Evolutionary conservation across 2,329 filamentous ascomycete genomes (phyloP).

Genomic region (Ophiostoma ips): DNA sequence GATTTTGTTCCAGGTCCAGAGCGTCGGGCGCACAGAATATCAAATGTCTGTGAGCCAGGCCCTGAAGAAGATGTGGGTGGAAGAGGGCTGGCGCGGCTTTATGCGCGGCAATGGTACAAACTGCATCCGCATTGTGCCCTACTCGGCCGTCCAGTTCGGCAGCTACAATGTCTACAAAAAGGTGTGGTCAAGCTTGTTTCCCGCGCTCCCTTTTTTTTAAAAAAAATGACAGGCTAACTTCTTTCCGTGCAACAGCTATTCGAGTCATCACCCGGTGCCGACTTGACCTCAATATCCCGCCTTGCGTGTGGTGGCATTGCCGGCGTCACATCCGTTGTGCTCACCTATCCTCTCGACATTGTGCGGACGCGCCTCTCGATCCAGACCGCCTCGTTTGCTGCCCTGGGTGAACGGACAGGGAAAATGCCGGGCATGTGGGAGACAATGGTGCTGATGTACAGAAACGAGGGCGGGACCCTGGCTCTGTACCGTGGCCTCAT

Average conservation of each 20-base stretch:
- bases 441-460: constrained; percentile 75
- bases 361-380: constrained; percentile 92
- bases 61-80: constrained; percentile 84
- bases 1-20: constrained; percentile 96
- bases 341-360: constrained; percentile 95
- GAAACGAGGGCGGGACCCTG: constrained; percentile 67
- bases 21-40: constrained; percentile 79
- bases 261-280: constrained; percentile 58
- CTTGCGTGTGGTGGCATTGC: constrained; percentile 83
- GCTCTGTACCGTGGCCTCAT: constrained; percentile 92
- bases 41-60: constrained; percentile 83
- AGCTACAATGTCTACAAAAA: constrained; percentile 96
- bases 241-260: constrained; percentile 47
- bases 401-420: constrained; percentile 47
- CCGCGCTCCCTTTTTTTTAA: neutral
- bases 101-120: constrained; percentile 98
- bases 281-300: constrained; percentile 59
- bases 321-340: constrained; percentile 87
- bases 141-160: constrained; percentile 95
- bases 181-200: constrained; percentile 37
- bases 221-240: neutral
- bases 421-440: constrained; percentile 86
- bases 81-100: constrained; percentile 93
- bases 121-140: constrained; percentile 94
- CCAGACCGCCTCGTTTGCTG: constrained; percentile 90